A percentile compares a stretch with the other conserved stretches of the same genome.
These are phyloP conservation scores for Monotropa hypopitys DNA, from an alignment of 179 eudicot genomes.

Conservation along the genomic window DNA sequence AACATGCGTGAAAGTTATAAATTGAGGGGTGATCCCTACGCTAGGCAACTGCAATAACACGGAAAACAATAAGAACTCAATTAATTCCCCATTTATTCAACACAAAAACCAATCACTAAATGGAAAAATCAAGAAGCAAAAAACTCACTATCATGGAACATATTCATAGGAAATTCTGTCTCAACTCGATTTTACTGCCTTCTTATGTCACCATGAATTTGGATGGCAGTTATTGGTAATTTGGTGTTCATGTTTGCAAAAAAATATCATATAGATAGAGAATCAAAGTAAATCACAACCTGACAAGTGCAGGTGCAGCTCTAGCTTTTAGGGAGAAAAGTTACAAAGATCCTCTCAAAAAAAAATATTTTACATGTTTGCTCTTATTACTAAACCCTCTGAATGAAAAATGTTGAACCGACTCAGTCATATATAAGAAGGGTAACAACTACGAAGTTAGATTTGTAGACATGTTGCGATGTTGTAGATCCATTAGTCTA, in stretches of 20 bases:
- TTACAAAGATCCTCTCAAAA: background rate
- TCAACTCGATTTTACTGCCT: background rate
- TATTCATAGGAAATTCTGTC: background rate
- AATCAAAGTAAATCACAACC: background rate
- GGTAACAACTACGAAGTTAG: background rate
- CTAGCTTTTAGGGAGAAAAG: background rate
- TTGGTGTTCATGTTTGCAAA: background rate
- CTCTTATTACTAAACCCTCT: background rate
- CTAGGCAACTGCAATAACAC: slow-evolving; percentile 60
- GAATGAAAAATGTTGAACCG: background rate
- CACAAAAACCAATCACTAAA: too few species aligned
- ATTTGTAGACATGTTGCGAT: background rate
- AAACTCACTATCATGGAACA: background rate
- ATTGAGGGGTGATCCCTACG: slow-evolving; percentile 81
- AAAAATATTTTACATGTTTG: background rate
- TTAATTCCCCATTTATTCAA: background rate
- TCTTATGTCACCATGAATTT: background rate
- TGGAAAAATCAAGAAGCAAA: background rate
- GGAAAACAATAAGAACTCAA: background rate
- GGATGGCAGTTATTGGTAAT: background rate
- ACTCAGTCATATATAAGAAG: background rate
- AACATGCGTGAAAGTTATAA: slow-evolving; percentile 86
- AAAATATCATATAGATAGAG: background rate
- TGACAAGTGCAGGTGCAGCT: background rate
- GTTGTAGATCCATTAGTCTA: background rate